Evolutionary conservation across 306 rosid genomes (phyloP).

Genomic region (Gleditsia sinensis): DNA sequence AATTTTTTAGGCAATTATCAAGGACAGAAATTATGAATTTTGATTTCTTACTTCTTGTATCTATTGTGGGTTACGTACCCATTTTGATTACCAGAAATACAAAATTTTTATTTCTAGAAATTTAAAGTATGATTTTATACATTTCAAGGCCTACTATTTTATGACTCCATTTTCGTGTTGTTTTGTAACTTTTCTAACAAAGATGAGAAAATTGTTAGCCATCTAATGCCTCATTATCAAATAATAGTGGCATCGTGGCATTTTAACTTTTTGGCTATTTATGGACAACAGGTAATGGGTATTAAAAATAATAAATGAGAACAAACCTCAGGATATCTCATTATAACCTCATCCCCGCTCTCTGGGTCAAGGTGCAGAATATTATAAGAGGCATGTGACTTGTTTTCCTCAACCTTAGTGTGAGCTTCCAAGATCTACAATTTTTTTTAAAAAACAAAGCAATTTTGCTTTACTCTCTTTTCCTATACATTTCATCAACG

Average conservation of each 20-base stretch:
- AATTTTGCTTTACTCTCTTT: constrained; percentile 5
- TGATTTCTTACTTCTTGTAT: too few species aligned
- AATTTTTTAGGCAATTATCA: too few species aligned
- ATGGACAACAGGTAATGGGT: not conserved
- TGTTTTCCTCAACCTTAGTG: constrained; percentile 69
- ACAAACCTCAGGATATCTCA: constrained; percentile 86
- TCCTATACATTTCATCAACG: constrained; percentile 1
- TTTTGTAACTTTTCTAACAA: too few species aligned
- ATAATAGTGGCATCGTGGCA: not conserved
- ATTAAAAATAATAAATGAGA: constrained; percentile 11
- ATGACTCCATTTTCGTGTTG: too few species aligned
- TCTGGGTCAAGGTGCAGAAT: constrained; percentile 95
- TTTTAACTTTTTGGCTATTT: constrained; percentile 11
- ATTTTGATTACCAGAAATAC: too few species aligned
- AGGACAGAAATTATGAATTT: too few species aligned
- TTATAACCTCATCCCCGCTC: constrained; percentile 76
- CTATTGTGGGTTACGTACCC: too few species aligned
- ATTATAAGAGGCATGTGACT: constrained; percentile 79
- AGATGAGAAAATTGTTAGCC: constrained; percentile 15
- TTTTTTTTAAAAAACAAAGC: constrained; percentile 16
- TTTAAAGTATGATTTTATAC: too few species aligned
- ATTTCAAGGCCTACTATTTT: constrained; percentile 57
- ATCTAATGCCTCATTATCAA: not conserved
- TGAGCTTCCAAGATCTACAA: constrained; percentile 73
- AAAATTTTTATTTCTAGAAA: too few species aligned